phyloP scores from a whole-genome alignment of 2,329 filamentous ascomycete species.

The Arthroderma sp. region DNA sequence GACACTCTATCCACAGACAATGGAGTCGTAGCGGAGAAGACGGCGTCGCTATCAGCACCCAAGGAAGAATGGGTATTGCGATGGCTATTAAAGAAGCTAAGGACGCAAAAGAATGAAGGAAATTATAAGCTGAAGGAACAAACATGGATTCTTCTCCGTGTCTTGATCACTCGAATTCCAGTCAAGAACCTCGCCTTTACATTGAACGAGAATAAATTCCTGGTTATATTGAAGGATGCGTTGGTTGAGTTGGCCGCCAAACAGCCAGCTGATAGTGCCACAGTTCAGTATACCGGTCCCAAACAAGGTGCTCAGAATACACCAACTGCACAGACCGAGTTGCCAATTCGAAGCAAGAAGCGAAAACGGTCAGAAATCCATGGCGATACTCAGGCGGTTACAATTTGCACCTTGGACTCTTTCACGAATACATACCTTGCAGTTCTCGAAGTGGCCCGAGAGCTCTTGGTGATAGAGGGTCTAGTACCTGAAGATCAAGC shows the following conservation, averaged over 20 bases:
- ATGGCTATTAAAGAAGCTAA: constrained; percentile 52
- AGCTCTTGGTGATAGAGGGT: constrained; percentile 4
- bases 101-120: constrained; percentile 23
- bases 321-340: not conserved
- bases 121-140: constrained; percentile 30
- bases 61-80: constrained; percentile 54
- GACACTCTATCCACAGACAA: not conserved
- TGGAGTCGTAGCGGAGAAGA: not conserved
- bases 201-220: constrained; percentile 56
- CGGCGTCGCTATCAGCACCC: constrained; percentile 15
- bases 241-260: constrained; percentile 40
- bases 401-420: not conserved
- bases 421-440: constrained; percentile 3
- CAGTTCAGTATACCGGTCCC: too few relatives aligned
- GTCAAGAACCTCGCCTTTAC: constrained; percentile 56
- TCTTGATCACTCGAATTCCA: constrained; percentile 56
- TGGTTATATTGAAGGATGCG: constrained; percentile 51
- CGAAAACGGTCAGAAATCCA: constrained; percentile 22
- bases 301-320: not conserved
- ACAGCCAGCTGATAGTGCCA: too few relatives aligned
- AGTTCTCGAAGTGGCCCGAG: constrained; percentile 2
- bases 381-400: not conserved
- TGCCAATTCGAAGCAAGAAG: constrained; percentile 21
- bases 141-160: constrained; percentile 45
- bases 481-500: constrained; percentile 12